Evolutionary conservation across 352 stramenopile genomes (phyloP).

Genomic region (Detonula confervacea): DNA sequence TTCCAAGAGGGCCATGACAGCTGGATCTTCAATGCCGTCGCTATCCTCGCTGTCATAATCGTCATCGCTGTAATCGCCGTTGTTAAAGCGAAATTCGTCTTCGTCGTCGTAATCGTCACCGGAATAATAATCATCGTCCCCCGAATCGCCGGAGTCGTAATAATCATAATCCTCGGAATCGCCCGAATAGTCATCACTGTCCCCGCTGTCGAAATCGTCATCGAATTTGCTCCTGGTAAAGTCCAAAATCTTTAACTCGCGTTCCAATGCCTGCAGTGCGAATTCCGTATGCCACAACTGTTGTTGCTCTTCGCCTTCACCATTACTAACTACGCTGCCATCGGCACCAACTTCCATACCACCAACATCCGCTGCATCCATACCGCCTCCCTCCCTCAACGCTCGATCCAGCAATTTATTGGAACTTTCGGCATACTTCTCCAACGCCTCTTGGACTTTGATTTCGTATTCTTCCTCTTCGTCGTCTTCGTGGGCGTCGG

Average conservation of each 20-base stretch:
- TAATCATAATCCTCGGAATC: not conserved
- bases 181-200: not conserved
- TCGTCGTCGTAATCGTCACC: not conserved
- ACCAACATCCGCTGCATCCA: too few species aligned
- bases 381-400: slow-evolving; percentile 3
- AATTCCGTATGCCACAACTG: slow-evolving; percentile 29
- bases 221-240: not conserved
- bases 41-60: not conserved
- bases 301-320: slow-evolving; percentile 20
- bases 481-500: not conserved
- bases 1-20: slow-evolving; percentile 3
- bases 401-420: not conserved
- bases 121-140: not conserved
- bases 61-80: not conserved
- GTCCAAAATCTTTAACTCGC: slow-evolving; percentile 5
- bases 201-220: not conserved
- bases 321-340: not conserved
- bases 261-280: slow-evolving; percentile 3
- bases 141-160: not conserved
- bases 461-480: slow-evolving; percentile 11
- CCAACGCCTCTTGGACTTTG: slow-evolving; percentile 12
- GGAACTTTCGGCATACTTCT: not conserved
- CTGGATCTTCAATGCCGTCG: too few species aligned
- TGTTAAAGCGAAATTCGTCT: too few species aligned
- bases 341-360: not conserved